Conservation (phyloP, 2,329 filamentous ascomycete species). For the Aspergillus nomiae region DNA sequence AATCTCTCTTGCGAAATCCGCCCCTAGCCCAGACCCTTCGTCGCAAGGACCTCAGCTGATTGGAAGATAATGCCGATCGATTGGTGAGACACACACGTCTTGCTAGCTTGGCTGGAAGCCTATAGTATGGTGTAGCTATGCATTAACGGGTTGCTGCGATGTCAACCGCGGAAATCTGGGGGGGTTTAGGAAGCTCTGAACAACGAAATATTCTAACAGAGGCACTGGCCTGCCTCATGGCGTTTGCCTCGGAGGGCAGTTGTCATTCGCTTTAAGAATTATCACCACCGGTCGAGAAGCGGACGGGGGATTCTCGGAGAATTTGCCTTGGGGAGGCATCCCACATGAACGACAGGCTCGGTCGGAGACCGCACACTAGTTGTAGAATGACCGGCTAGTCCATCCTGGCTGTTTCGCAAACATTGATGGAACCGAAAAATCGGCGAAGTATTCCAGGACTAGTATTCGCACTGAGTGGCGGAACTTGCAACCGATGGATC, state of each 20-base stretch:
- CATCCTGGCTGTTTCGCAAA: not conserved
- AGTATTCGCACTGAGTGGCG: not conserved
- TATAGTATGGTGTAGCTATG: not conserved
- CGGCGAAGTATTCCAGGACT: not conserved
- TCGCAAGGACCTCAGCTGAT: not conserved
- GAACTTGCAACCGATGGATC: not conserved
- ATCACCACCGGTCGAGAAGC: not conserved
- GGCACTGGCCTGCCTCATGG: not conserved
- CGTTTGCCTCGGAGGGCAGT: not conserved
- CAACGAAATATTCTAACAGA: not conserved
- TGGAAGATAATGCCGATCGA: not conserved
- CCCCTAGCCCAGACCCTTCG: not conserved
- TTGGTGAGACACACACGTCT: not conserved
- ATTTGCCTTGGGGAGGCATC: not conserved
- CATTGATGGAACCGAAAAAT: not conserved
- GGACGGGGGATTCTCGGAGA: not conserved
- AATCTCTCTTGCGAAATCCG: not conserved
- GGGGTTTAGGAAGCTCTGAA: not conserved
- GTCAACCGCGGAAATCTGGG: not conserved
- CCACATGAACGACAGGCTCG: not conserved
- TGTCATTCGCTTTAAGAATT: not conserved
- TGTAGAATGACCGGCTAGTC: not conserved
- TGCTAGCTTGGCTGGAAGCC: not conserved
- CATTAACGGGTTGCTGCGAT: not conserved
- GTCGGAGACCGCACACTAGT: not conserved